These are phyloP conservation scores for Puccinia coronata DNA, from an alignment of 1,284 basidiomycete genomes.

Conservation along the genomic window DNA sequence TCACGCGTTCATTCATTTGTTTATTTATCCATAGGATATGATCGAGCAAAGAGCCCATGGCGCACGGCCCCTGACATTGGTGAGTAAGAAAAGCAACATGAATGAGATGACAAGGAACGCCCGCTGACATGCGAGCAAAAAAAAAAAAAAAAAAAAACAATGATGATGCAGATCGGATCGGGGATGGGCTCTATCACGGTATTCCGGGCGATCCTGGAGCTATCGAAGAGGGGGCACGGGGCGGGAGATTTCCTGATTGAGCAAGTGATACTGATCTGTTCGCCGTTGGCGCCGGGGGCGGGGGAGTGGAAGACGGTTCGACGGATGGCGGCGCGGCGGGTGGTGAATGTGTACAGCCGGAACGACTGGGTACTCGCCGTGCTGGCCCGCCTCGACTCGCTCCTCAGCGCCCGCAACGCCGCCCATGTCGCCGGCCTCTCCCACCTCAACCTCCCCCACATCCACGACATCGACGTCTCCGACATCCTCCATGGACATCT, in stretches of 20 bases:
- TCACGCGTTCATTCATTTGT: neutral
- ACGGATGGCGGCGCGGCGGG: slow-evolving; percentile 61
- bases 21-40: slow-evolving; percentile 32
- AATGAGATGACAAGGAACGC: neutral
- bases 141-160: neutral
- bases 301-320: slow-evolving; percentile 62
- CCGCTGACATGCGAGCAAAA: slow-evolving; percentile 30
- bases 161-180: slow-evolving; percentile 61
- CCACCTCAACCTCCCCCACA: slow-evolving; percentile 52
- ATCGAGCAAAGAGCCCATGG: slow-evolving; percentile 47
- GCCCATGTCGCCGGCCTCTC: slow-evolving; percentile 53
- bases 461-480: slow-evolving; percentile 56
- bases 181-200: slow-evolving; percentile 64
- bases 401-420: slow-evolving; percentile 59
- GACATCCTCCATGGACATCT: slow-evolving; percentile 55
- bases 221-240: slow-evolving; percentile 54
- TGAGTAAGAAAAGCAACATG: neutral
- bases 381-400: slow-evolving; percentile 63
- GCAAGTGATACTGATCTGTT: slow-evolving; percentile 62
- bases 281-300: slow-evolving; percentile 61
- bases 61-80: slow-evolving; percentile 42
- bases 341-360: slow-evolving; percentile 63
- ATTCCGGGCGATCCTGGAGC: slow-evolving; percentile 63
- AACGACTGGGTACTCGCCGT: slow-evolving; percentile 64
- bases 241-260: slow-evolving; percentile 61